phyloP scores from a whole-genome alignment of 176 grass and related monocot genomes.

The Themeda triandra region DNA sequence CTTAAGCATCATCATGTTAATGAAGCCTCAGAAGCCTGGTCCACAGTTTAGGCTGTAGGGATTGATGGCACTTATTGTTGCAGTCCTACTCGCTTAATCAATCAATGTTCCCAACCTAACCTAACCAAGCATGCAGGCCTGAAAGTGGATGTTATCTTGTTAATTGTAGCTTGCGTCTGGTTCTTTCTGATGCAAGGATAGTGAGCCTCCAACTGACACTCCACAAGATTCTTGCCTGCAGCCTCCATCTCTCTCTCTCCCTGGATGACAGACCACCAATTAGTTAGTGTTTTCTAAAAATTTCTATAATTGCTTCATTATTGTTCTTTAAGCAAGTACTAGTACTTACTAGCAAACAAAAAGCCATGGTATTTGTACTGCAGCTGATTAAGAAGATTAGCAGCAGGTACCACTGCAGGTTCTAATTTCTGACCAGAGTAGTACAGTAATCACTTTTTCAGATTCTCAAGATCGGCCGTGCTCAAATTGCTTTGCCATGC shows the following conservation, averaged over 20 bases:
- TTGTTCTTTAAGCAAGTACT: neutral
- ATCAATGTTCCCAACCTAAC: neutral
- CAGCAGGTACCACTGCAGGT: neutral
- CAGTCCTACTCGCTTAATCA: no score
- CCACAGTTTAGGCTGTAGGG: neutral
- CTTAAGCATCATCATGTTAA: neutral
- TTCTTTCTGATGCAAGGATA: neutral
- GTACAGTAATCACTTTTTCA: neutral
- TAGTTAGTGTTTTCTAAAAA: neutral
- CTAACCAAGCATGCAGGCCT: neutral
- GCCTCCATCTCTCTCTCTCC: no score
- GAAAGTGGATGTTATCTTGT: neutral
- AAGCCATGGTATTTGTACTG: neutral
- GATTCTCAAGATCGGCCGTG: neutral
- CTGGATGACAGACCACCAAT: neutral
- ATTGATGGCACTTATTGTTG: no score
- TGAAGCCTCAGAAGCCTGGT: neutral
- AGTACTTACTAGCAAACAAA: neutral
- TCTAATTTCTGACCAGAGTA: neutral
- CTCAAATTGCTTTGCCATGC: neutral
- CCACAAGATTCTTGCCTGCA: neutral
- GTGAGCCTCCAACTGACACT: neutral
- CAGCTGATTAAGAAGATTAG: neutral
- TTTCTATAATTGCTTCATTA: neutral
- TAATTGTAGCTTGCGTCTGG: neutral